These are phyloP conservation scores for Passalora sequoiae DNA, from an alignment of 2,329 filamentous ascomycete species.

Conservation along the genomic window DNA sequence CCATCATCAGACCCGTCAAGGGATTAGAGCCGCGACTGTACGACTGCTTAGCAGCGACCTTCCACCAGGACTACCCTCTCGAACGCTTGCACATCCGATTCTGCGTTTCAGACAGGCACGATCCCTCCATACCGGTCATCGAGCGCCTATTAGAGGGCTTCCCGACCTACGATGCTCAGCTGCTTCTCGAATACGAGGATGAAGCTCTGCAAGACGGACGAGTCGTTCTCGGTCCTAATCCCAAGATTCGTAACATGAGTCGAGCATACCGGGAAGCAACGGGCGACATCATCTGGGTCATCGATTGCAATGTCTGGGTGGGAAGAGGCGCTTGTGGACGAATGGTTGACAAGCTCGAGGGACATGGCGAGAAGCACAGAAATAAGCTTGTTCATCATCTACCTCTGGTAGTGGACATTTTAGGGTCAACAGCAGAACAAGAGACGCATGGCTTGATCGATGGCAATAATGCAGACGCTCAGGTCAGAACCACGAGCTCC, in stretches of 20 bases:
- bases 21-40: slow-evolving; percentile 85
- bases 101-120: slow-evolving; percentile 68
- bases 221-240: slow-evolving; percentile 72
- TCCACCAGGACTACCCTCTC: slow-evolving; percentile 73
- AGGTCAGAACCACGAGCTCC: slow-evolving; percentile 24
- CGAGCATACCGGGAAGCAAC: slow-evolving; percentile 83
- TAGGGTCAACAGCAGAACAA: slow-evolving; percentile 25
- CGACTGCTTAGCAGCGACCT: slow-evolving; percentile 83
- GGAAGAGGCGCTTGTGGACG: slow-evolving; percentile 70
- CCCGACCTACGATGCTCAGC: slow-evolving; percentile 61
- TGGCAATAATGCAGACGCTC: slow-evolving; percentile 2
- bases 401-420: slow-evolving; percentile 76
- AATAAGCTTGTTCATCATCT: slow-evolving; percentile 94
- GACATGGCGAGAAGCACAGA: slow-evolving; percentile 49
- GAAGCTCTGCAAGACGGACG: slow-evolving; percentile 58
- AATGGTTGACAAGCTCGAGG: slow-evolving; percentile 84
- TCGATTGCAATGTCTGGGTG: slow-evolving; percentile 97
- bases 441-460: slow-evolving; percentile 24
- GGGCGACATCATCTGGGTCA: slow-evolving; percentile 85
- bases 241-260: slow-evolving; percentile 97
- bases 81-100: slow-evolving; percentile 74
- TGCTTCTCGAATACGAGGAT: slow-evolving; percentile 80
- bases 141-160: slow-evolving; percentile 68
- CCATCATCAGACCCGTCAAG: slow-evolving; percentile 88
- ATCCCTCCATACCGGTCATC: slow-evolving; percentile 73